These are phyloP conservation scores for Ordospora pajunii DNA, from an alignment of 371 early-diverging fungal species.

Conservation along the genomic window DNA sequence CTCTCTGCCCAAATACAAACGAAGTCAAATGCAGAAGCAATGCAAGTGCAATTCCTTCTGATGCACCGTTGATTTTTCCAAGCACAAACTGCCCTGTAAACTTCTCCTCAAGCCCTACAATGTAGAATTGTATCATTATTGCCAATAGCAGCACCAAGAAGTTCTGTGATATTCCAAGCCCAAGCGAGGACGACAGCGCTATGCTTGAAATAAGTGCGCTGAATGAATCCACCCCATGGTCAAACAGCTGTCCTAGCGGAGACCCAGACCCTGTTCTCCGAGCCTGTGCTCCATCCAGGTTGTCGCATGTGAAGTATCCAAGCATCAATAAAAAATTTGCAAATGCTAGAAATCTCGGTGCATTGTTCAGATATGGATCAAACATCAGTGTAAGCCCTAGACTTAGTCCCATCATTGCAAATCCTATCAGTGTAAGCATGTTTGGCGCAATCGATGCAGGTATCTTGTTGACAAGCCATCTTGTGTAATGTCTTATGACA, in stretches of 20 bases:
- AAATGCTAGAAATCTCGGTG: constrained; percentile 74
- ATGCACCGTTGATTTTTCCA: constrained; percentile 81
- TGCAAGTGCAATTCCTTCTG: constrained; percentile 73
- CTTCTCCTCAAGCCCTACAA: constrained; percentile 82
- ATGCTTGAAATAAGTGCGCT: constrained; percentile 43
- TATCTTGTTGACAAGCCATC: constrained; percentile 71
- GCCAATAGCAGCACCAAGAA: constrained; percentile 31
- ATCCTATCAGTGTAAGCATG: constrained; percentile 81
- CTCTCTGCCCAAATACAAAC: not conserved
- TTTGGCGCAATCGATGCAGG: constrained; percentile 89
- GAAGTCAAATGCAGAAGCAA: constrained; percentile 33
- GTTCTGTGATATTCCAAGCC: constrained; percentile 24
- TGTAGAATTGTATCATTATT: constrained; percentile 67
- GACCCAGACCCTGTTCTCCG: constrained; percentile 76
- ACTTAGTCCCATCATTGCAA: constrained; percentile 59
- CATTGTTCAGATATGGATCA: constrained; percentile 68
- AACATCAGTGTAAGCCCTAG: constrained; percentile 61
- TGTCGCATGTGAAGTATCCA: constrained; percentile 86
- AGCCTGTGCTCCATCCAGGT: constrained; percentile 94
- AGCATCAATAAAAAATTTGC: constrained; percentile 69
- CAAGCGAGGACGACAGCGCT: constrained; percentile 63
- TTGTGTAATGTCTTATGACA: constrained; percentile 75
- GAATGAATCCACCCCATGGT: constrained; percentile 61
- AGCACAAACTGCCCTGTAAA: constrained; percentile 79
- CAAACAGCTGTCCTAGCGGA: constrained; percentile 84